These are phyloP conservation scores for Colletotrichum theobromicola DNA, from an alignment of 2,329 filamentous ascomycete genomes.

Conservation along the genomic window DNA sequence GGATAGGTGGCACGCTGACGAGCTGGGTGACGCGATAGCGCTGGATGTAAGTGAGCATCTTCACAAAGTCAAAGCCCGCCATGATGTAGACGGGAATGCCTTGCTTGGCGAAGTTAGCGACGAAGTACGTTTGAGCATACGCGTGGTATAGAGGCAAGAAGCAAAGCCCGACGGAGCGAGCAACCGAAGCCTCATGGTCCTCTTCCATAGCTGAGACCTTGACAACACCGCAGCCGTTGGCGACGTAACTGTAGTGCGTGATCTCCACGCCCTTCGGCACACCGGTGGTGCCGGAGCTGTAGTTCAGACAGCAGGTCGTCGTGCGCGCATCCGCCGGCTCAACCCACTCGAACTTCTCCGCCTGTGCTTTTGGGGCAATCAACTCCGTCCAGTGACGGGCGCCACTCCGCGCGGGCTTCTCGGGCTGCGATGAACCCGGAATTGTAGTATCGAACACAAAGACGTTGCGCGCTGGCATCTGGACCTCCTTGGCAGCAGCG, in stretches of 20 bases:
- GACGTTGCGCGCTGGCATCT: constrained; percentile 58
- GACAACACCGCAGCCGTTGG: constrained; percentile 70
- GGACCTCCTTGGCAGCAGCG: constrained; percentile 66
- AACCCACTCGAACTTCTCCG: constrained; percentile 66
- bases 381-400: constrained; percentile 71
- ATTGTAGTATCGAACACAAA: constrained; percentile 69
- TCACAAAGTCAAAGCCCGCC: constrained; percentile 76
- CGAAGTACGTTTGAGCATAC: constrained; percentile 74
- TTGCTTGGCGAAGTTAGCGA: constrained; percentile 61
- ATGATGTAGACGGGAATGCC: constrained; percentile 78
- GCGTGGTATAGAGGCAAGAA: constrained; percentile 82
- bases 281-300: constrained; percentile 80
- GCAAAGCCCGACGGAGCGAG: constrained; percentile 56
- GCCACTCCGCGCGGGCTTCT: constrained; percentile 30
- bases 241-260: constrained; percentile 77
- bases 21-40: constrained; percentile 72
- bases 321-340: constrained; percentile 55
- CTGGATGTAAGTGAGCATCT: constrained; percentile 72
- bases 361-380: constrained; percentile 55
- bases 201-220: constrained; percentile 49
- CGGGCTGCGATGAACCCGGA: constrained; percentile 31
- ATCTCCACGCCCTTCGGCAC: constrained; percentile 86
- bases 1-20: constrained; percentile 74
- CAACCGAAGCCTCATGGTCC: constrained; percentile 48
- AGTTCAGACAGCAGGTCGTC: constrained; percentile 75